A percentile compares a stretch with the other conserved stretches of the same genome.
These are phyloP conservation scores for Camelina laxa DNA, from an alignment of 345 rosid genomes.

Conservation along the genomic window DNA sequence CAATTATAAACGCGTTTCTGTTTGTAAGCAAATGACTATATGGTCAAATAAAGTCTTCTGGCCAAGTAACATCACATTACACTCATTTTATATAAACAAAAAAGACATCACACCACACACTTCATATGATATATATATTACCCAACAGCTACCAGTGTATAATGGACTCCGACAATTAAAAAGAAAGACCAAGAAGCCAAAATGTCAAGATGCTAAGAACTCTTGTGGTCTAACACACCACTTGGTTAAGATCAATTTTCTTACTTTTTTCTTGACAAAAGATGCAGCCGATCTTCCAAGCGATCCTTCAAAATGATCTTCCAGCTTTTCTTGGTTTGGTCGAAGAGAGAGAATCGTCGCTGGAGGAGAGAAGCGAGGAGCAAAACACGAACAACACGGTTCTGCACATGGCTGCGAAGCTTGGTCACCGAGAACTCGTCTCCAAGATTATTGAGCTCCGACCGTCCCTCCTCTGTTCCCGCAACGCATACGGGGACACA, in stretches of 20 bases:
- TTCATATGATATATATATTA: too few relatives aligned
- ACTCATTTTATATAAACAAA: neutral
- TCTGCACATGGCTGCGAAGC: conserved; percentile 51
- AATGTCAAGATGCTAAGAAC: neutral
- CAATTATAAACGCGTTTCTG: neutral
- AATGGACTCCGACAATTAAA: neutral
- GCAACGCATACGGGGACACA: conserved; percentile 51
- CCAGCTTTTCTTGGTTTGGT: conserved; percentile 4
- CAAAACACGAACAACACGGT: conserved; percentile 32
- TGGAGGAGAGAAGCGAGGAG: conserved; percentile 13
- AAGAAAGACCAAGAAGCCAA: neutral
- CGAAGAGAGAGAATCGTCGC: neutral
- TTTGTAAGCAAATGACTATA: neutral
- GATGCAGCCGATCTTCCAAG: conserved; percentile 1
- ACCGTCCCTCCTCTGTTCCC: conserved; percentile 48
- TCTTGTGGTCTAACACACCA: neutral
- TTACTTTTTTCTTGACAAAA: neutral
- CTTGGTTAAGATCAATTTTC: neutral
- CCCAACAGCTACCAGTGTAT: neutral
- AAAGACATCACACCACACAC: neutral
- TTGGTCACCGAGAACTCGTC: conserved; percentile 50
- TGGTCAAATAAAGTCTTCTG: neutral
- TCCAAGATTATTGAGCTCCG: conserved; percentile 48
- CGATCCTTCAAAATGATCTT: neutral
- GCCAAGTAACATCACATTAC: neutral